Evolutionary conservation across 2,329 filamentous ascomycete species (phyloP), one percentile per base, ranked within the genome.

Genomic region (Colletotrichum somersetense): DNA sequence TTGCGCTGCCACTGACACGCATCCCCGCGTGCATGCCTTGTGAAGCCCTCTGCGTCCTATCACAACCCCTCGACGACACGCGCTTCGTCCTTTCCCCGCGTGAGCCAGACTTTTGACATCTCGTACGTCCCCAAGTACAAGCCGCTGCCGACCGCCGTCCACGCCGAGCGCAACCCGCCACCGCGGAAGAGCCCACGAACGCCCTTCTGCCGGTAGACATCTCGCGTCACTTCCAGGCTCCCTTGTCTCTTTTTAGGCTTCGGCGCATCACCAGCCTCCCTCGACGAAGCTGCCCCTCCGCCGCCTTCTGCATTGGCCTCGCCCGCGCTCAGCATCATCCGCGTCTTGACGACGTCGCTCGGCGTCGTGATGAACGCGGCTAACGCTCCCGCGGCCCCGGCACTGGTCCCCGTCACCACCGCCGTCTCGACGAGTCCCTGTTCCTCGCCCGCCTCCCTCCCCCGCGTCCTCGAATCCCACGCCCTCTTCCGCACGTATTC

Each of bases 51-150:
- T 59, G 33, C 66, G 48, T 59, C 53, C 44, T 58, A 30, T 77
- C 73, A 80, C 48, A 78, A 61, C 16, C 57, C 76, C 14, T 62
- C 72, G 6, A 80, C 85, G 20, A 85, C 83, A 59, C 85, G 83
- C 53, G 75, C 44, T 33, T 77, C 79, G 64, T 83, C 81, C 74
- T 85, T 87, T 65, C 81, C 79, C 58, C 80, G 77, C 62, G 82
- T 84, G 74, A 92, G 80, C 85, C 89, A 93, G 50, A 89, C 84
- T 78, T 94, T 91, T 12, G 93, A 92, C 74, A 91, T 91, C 80
- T 97, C 95, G 81, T 97, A 97, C 55, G 93, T 92, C 33, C 94
- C 93, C 53, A 97, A 83, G 84, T 97, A 97, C 67, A 97, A 82
- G 4, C 94, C 94, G 78, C 92, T 92, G 0, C 94, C 94, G 6